Evolutionary conservation across 2,329 filamentous ascomycete species (phyloP).

Genomic region (Thermothelomyces thermophilus): DNA sequence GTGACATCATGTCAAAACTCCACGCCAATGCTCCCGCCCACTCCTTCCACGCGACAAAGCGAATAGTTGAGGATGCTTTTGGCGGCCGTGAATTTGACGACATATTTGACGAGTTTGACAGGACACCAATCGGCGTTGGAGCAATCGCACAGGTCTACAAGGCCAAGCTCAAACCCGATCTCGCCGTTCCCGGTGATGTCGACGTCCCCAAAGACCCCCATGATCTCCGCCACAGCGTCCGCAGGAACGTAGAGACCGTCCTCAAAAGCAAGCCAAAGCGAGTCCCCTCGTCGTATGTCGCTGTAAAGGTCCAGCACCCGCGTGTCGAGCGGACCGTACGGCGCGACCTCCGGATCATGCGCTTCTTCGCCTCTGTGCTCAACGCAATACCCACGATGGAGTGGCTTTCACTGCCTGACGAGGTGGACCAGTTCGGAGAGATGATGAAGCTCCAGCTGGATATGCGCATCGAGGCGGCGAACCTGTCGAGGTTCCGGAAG

Average conservation of each 20-base stretch:
- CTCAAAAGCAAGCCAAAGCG: conserved; percentile 80
- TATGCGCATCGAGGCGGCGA: conserved; percentile 87
- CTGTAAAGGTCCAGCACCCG: conserved; percentile 92
- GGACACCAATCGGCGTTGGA: conserved; percentile 82
- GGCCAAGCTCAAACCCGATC: conserved; percentile 76
- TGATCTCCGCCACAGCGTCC: conserved; percentile 59
- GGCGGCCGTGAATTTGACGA: conserved; percentile 72
- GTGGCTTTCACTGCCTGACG: conserved; percentile 93
- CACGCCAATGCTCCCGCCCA: conserved; percentile 94
- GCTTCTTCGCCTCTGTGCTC: conserved; percentile 75
- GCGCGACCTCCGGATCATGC: conserved; percentile 92
- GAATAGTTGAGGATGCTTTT: conserved; percentile 76
- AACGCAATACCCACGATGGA: conserved; percentile 90
- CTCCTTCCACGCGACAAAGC: conserved; percentile 70
- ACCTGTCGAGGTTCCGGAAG: conserved; percentile 78
- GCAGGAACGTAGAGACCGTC: conserved; percentile 75
- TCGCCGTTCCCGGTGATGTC: conserved; percentile 58
- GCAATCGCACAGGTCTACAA: conserved; percentile 98
- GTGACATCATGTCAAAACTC: conserved; percentile 84
- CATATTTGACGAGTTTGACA: conserved; percentile 94
- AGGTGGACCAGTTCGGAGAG: conserved; percentile 87
- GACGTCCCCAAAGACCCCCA: conserved; percentile 39
- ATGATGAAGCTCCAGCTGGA: conserved; percentile 99
- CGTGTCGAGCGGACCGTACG: conserved; percentile 82
- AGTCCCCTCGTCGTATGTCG: conserved; percentile 86